phyloP scores from a whole-genome alignment of 768 basidiomycete genomes.

The Suillus subalutaceus region DNA sequence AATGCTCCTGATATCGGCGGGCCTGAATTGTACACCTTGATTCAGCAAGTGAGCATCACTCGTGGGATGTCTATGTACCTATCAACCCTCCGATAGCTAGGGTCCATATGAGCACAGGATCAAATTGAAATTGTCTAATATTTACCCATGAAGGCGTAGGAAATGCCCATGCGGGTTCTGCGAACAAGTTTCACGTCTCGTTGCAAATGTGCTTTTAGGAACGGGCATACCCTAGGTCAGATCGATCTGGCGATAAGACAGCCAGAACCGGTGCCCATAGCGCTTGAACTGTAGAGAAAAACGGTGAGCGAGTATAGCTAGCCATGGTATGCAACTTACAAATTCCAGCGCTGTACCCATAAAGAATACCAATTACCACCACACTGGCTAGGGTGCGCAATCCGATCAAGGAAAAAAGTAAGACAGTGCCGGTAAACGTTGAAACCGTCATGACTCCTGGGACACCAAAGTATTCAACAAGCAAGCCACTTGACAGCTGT shows the following conservation, averaged over 20 bases:
- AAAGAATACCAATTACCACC: conserved; percentile 46
- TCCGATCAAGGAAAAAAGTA: conserved; percentile 53
- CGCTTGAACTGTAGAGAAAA: conserved; percentile 36
- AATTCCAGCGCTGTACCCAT: conserved; percentile 56
- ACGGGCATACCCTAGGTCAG: conserved; percentile 52
- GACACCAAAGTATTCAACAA: conserved; percentile 46
- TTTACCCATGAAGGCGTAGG: conserved; percentile 50
- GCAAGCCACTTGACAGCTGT: conserved; percentile 49
- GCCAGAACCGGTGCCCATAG: conserved; percentile 47
- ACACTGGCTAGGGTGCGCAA: conserved; percentile 42
- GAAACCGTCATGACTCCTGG: conserved; percentile 41
- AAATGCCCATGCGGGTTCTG: conserved; percentile 50
- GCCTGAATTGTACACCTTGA: conserved; percentile 44
- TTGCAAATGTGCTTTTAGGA: neutral
- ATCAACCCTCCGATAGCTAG: conserved; percentile 29
- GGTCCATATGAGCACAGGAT: neutral
- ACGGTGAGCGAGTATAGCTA: conserved; percentile 2
- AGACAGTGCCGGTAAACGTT: conserved; percentile 38
- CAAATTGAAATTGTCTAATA: conserved; percentile 10
- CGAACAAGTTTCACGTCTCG: neutral
- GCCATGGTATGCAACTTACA: conserved; percentile 28
- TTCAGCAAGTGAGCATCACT: conserved; percentile 22
- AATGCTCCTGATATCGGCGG: conserved; percentile 62
- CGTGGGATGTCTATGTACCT: conserved; percentile 8
- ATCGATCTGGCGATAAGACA: conserved; percentile 46